These are phyloP conservation scores for Macrocystidia cucumis DNA, from an alignment of 1,284 basidiomycete genomes.

Conservation along the genomic window DNA sequence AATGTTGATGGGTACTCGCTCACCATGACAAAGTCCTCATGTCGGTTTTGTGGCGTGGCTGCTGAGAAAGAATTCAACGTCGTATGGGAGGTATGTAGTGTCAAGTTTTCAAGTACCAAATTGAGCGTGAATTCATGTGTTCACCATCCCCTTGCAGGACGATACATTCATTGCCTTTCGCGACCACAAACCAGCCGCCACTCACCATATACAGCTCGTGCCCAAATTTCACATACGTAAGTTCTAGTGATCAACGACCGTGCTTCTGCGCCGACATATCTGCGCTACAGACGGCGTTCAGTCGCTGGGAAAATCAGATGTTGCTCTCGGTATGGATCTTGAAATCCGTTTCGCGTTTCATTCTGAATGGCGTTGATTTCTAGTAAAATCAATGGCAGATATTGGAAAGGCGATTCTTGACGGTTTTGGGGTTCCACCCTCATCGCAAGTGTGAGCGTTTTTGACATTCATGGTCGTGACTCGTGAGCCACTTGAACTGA, in stretches of 20 bases:
- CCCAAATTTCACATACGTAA: slow-evolving; percentile 56
- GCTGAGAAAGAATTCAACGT: slow-evolving; percentile 51
- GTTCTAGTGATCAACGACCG: slow-evolving; percentile 11
- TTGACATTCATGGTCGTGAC: slow-evolving; percentile 3
- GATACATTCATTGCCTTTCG: slow-evolving; percentile 52
- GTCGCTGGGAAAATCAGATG: slow-evolving; percentile 34
- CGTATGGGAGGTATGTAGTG: slow-evolving; percentile 42
- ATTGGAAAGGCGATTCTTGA: slow-evolving; percentile 51
- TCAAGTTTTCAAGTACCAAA: neutral
- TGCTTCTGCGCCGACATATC: too few relatives aligned
- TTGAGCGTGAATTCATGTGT: neutral
- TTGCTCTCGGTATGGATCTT: slow-evolving; percentile 37
- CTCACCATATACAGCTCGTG: slow-evolving; percentile 57
- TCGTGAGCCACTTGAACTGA: neutral
- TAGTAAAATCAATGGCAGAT: slow-evolving; percentile 55
- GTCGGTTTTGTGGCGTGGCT: slow-evolving; percentile 49
- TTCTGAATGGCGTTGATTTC: neutral
- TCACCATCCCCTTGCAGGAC: slow-evolving; percentile 32
- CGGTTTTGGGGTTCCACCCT: slow-evolving; percentile 27
- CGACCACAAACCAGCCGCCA: slow-evolving; percentile 55
- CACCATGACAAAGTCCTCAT: slow-evolving; percentile 10
- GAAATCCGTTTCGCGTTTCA: slow-evolving; percentile 1
- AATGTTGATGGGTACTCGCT: too few relatives aligned
- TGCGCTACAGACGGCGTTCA: slow-evolving; percentile 45
- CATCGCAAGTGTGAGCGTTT: slow-evolving; percentile 31